Conservation (phyloP, 1,139 yeast genomes). For the Taiozyma onychis region DNA sequence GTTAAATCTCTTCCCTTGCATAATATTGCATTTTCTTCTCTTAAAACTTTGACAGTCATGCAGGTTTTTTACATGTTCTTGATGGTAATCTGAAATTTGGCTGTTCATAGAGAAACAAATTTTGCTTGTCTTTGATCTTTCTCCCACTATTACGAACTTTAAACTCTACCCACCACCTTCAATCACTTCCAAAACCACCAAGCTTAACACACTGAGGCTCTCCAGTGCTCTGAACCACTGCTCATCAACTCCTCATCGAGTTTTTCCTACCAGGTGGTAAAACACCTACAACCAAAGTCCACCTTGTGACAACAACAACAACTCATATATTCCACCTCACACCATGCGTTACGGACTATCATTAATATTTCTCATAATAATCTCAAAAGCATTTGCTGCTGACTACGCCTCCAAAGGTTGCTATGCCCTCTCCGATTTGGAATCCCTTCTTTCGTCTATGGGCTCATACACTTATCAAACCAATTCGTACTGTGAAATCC, state of each 20-base stretch:
- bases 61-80: background rate
- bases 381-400: background rate
- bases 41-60: background rate
- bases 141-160: background rate
- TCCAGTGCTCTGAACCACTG: too few relatives aligned
- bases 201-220: background rate
- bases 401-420: conserved; percentile 2
- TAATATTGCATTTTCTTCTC: background rate
- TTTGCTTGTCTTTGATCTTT: background rate
- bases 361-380: background rate
- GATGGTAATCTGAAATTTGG: background rate
- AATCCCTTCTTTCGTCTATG: background rate
- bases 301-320: too few relatives aligned
- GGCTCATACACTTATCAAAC: conserved; percentile 38
- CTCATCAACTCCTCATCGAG: too few relatives aligned
- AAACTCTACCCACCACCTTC: too few relatives aligned
- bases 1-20: background rate
- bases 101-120: background rate
- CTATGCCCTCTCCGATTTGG: conserved; percentile 2
- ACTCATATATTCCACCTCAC: too few relatives aligned
- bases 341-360: background rate
- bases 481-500: conserved; percentile 40
- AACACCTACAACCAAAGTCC: background rate
- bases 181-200: too few relatives aligned
- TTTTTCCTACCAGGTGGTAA: background rate